Conservation (phyloP, 2,329 filamentous ascomycete genomes). For the Fusarium brachygibbosum region DNA sequence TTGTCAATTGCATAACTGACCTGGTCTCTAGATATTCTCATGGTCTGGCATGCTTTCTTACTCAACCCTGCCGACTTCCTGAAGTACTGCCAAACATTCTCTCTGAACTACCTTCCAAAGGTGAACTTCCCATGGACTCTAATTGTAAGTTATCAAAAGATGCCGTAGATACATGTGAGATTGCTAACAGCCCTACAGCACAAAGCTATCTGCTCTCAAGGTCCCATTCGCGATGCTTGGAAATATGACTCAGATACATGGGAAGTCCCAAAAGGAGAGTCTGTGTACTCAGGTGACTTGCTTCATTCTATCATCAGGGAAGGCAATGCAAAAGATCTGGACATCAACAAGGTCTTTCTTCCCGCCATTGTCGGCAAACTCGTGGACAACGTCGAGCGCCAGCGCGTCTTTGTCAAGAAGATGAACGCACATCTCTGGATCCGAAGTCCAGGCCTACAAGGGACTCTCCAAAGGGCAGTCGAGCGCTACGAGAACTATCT, state of each 20-base stretch:
- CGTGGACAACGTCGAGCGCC: conserved; percentile 47
- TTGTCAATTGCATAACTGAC: not conserved
- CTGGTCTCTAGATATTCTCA: conserved; percentile 26
- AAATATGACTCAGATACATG: conserved; percentile 1
- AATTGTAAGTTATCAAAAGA: conserved; percentile 14
- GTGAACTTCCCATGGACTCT: conserved; percentile 35
- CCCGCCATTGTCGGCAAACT: conserved; percentile 9
- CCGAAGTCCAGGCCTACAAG: conserved; percentile 51
- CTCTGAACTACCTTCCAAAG: conserved; percentile 10
- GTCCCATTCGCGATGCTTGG: conserved; percentile 29
- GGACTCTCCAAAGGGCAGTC: conserved; percentile 54
- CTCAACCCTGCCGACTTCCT: conserved; percentile 36
- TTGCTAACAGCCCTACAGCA: conserved; percentile 26
- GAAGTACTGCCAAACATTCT: conserved; percentile 15
- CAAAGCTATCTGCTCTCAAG: conserved; percentile 32
- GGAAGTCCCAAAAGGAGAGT: conserved; percentile 7
- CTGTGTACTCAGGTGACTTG: conserved; percentile 7
- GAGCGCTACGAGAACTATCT: conserved; percentile 57
- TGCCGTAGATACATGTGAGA: rapidly evolving
- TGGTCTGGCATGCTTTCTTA: conserved; percentile 42
- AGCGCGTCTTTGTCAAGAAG: conserved; percentile 56
- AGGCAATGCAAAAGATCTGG: not conserved
- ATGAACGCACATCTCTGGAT: conserved; percentile 57
- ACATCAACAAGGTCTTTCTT: not conserved
- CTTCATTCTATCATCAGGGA: conserved; percentile 11